Evolutionary conservation across 2,329 filamentous ascomycete genomes (phyloP), one percentile per base, ranked within the genome.

Genomic region (Alternaria brassicicola): DNA sequence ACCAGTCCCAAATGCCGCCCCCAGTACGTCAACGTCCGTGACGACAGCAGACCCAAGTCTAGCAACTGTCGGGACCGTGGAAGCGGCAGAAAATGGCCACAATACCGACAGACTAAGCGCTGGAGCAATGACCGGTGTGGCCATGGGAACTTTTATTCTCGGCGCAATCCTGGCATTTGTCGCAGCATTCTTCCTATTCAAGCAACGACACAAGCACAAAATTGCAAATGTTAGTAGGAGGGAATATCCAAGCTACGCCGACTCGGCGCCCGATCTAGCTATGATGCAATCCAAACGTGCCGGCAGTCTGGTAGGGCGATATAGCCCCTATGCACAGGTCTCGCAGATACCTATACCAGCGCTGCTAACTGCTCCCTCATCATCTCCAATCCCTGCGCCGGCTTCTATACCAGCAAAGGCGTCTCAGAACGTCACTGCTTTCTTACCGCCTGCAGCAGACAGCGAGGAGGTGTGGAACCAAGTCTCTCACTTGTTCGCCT

Each of bases 121-220:
- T 6, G 68, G 68, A 4, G 68, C 65, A 23, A 61, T 66, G 33
- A 67, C 65, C 25, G 68, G 68, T 9, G 66, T 71, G 17, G 66
- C 63, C 2, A 64, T 71, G 9, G 64, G 59, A 39, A 67, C 66
- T 25, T 56, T 68, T 3, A 61, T 76, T 17, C 33, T 68, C 21
- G 74, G 74, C 12, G 74, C 68, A 4, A 62, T 59, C 3, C 63
- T 76, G 21, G 74, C 72, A 12, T 74, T 74, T 23, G 7, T 69
- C 6, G 59, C 59, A 17, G 67, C 73, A 1, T 71, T 73, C 52
- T 50, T 76, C 19, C 28, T 76, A 3, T 74, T 74, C 66, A 75
- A 70, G 46, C 66, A 67, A 25, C 64, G 68, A 10, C 61, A 61
- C 31, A 62, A 53, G 33, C 61, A 54, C 4, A 38, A 51, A 12